Conservation (phyloP, 148 eudicot species). For the Rheum nobile region DNA sequence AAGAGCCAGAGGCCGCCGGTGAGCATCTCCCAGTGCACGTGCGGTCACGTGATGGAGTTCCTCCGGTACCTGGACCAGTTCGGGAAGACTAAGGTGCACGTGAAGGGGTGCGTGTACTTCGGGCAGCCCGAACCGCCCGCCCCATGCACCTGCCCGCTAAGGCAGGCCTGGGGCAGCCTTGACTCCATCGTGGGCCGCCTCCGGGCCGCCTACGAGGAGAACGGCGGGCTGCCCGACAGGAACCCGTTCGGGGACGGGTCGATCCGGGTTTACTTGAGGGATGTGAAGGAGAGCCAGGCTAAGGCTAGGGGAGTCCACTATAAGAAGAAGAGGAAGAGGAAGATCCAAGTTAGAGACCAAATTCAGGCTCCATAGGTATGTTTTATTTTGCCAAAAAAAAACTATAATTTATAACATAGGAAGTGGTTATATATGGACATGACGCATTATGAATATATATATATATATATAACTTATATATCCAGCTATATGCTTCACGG, state of each 20-base stretch:
- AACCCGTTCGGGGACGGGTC: slow-evolving; percentile 78
- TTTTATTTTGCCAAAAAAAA: background rate
- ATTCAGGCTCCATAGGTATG: slow-evolving; percentile 6
- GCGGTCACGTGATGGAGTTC: slow-evolving; percentile 65
- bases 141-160: slow-evolving; percentile 68
- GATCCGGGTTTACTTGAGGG: slow-evolving; percentile 52
- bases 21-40: slow-evolving; percentile 42
- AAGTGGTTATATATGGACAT: too few species aligned
- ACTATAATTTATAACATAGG: too few species aligned
- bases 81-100: slow-evolving; percentile 78
- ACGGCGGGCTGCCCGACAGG: slow-evolving; percentile 58
- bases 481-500: background rate
- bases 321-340: slow-evolving; percentile 78
- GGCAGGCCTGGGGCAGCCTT: slow-evolving; percentile 89
- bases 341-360: background rate
- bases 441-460: too few species aligned
- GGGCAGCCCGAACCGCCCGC: slow-evolving; percentile 84
- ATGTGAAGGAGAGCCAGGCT: slow-evolving; percentile 73
- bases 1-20: slow-evolving; percentile 64
- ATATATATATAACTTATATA: too few species aligned
- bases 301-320: slow-evolving; percentile 74
- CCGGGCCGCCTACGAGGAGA: slow-evolving; percentile 73
- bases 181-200: slow-evolving; percentile 74
- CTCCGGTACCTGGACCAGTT: slow-evolving; percentile 72
- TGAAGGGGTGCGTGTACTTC: slow-evolving; percentile 52